Percentiles rank a stretch among this genome's conserved stretches.
Conservation (phyloP, 768 basidiomycete species). For the Russula foetens region DNA sequence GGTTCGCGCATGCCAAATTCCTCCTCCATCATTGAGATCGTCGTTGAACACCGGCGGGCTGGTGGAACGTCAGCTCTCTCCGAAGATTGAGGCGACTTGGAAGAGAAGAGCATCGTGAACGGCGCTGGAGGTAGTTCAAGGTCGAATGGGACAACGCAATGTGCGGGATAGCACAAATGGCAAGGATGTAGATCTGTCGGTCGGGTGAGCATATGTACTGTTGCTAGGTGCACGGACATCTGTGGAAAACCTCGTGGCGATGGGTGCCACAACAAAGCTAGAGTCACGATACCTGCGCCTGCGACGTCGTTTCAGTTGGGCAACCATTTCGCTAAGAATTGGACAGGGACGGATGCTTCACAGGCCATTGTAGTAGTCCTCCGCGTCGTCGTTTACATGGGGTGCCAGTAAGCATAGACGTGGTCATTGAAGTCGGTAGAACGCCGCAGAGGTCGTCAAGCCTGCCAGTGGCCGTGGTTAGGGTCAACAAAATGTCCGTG, state of each 20-base stretch:
- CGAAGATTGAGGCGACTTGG: neutral
- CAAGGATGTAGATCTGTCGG: neutral
- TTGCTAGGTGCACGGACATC: neutral
- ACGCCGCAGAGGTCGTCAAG: too few species aligned
- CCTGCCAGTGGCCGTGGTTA: too few species aligned
- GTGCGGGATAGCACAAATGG: neutral
- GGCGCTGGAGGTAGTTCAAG: neutral
- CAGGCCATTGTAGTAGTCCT: too few species aligned
- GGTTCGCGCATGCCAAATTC: slow-evolving; percentile 4
- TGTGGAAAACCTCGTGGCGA: too few species aligned
- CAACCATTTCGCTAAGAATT: too few species aligned
- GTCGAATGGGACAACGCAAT: neutral
- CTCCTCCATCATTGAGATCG: slow-evolving; percentile 7
- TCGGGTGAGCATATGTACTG: neutral
- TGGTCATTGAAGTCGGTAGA: too few species aligned
- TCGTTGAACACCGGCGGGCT: slow-evolving; percentile 3
- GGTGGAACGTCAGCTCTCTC: neutral
- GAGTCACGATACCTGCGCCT: too few species aligned
- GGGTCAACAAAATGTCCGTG: too few species aligned
- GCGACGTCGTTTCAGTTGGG: too few species aligned
- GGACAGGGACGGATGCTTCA: too few species aligned
- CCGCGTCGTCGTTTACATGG: too few species aligned
- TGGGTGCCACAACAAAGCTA: neutral
- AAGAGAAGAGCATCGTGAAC: neutral
- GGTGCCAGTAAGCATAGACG: too few species aligned